A percentile compares a stretch with the other conserved stretches of the same genome.
phyloP scores from a whole-genome alignment of 495 filamentous ascomycete species.

The Cryomyces antarcticus region DNA sequence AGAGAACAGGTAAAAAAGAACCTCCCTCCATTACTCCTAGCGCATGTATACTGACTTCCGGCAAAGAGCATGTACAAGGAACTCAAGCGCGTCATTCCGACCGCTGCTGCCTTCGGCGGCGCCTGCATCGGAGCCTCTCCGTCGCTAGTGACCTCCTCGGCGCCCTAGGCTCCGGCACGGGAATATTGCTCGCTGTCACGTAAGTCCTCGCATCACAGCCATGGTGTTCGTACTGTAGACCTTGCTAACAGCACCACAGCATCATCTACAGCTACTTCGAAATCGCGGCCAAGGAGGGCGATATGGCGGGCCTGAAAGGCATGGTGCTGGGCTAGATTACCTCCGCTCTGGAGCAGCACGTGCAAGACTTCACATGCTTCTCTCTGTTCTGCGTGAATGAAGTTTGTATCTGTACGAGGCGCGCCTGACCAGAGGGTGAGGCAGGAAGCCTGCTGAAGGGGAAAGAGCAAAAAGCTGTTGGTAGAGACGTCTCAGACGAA shows the following conservation, averaged over 20 bases:
- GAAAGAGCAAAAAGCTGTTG: too few species aligned
- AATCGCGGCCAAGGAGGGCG: slow-evolving; percentile 95
- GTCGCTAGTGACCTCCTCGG: slow-evolving; percentile 91
- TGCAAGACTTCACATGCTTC: too few species aligned
- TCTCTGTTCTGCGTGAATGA: too few species aligned
- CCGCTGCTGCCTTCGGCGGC: slow-evolving; percentile 94
- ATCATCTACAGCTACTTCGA: slow-evolving; percentile 99
- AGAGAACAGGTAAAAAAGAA: too few species aligned
- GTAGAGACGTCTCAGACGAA: too few species aligned
- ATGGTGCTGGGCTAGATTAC: slow-evolving; percentile 41
- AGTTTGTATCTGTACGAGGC: too few species aligned
- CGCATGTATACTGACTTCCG: too few species aligned
- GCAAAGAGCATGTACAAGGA: slow-evolving; percentile 99
- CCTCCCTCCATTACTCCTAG: too few species aligned
- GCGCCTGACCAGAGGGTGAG: too few species aligned
- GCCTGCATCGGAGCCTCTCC: slow-evolving; percentile 97
- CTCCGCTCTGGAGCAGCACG: too few species aligned
- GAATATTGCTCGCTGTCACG: slow-evolving; percentile 96
- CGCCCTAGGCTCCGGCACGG: slow-evolving; percentile 88
- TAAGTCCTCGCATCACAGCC: slow-evolving; percentile 31
- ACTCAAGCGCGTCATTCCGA: slow-evolving; percentile 95
- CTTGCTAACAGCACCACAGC: slow-evolving; percentile 22
- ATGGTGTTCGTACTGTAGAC: neutral
- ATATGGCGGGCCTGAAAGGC: slow-evolving; percentile 78
- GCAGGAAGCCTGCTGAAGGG: too few species aligned